These are phyloP conservation scores for Choiromyces venosus DNA, from an alignment of 495 filamentous ascomycete genomes.

Conservation along the genomic window DNA sequence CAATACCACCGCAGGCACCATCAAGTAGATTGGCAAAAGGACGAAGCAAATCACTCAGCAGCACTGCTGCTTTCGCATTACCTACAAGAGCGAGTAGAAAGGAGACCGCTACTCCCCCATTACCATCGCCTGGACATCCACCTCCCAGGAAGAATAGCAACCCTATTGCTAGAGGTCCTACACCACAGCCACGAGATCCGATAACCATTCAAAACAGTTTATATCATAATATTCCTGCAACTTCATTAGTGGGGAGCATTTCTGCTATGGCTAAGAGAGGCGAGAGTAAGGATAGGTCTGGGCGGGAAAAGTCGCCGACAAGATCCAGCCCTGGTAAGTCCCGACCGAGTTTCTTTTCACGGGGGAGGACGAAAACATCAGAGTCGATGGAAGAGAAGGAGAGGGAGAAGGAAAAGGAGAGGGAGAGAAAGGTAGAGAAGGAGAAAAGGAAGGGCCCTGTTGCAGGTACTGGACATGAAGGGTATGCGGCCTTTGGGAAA, in stretches of 20 bases:
- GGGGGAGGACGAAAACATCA: conserved; percentile 18
- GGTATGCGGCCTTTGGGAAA: conserved; percentile 70
- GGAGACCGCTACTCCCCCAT: conserved; percentile 32
- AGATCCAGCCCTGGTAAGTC: conserved; percentile 34
- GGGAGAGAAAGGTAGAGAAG: conserved; percentile 52
- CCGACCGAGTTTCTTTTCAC: conserved; percentile 33
- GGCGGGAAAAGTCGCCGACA: conserved; percentile 28
- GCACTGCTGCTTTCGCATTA: conserved; percentile 30
- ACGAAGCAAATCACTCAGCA: conserved; percentile 38
- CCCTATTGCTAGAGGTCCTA: conserved; percentile 29
- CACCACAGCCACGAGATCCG: conserved; percentile 29
- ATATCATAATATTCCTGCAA: conserved; percentile 25
- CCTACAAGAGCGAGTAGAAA: conserved; percentile 23
- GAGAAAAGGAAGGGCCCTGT: conserved; percentile 68
- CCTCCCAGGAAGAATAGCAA: conserved; percentile 31
- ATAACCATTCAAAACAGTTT: conserved; percentile 27
- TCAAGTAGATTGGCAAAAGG: conserved; percentile 25
- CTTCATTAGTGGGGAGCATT: conserved; percentile 5
- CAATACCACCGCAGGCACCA: conserved; percentile 33
- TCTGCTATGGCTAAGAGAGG: conserved; percentile 16
- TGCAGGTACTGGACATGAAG: conserved; percentile 93
- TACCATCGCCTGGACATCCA: conserved; percentile 32
- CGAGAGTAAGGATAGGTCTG: conserved; percentile 24
- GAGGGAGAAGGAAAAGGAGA: conserved; percentile 46
- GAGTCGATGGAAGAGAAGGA: conserved; percentile 14